Evolutionary conservation across 2,329 filamentous ascomycete species (phyloP).

Genomic region (Trichoderma guizhouense): DNA sequence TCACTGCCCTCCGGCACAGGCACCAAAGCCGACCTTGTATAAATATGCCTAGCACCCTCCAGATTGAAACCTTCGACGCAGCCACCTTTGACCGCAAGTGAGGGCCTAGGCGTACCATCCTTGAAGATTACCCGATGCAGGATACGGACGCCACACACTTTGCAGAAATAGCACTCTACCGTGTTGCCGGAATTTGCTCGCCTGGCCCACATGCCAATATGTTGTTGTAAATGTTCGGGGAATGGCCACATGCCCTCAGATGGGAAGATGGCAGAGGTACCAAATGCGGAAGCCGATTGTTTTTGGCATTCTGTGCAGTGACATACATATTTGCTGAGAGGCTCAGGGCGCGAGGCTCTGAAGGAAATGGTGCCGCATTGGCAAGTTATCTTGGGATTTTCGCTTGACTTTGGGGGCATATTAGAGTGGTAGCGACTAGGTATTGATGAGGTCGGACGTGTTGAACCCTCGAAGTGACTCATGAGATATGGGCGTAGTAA

Average conservation of each 20-base stretch:
- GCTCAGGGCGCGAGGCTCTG: background rate
- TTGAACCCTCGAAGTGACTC: background rate
- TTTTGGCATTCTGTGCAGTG: conserved; percentile 46
- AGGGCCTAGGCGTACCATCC: conserved; percentile 36
- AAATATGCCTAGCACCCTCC: conserved; percentile 43
- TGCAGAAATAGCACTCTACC: conserved; percentile 43
- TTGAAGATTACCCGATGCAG: conserved; percentile 28
- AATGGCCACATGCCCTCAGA: conserved; percentile 41
- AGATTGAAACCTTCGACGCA: conserved; percentile 41
- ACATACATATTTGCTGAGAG: conserved; percentile 27
- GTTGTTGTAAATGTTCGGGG: conserved; percentile 29
- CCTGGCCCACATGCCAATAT: conserved; percentile 38
- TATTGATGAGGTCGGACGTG: background rate
- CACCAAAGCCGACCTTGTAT: conserved; percentile 42
- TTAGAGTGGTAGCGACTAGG: background rate
- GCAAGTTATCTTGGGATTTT: background rate
- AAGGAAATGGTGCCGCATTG: background rate
- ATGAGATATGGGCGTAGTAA: background rate
- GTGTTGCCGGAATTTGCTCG: conserved; percentile 38
- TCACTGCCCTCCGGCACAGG: conserved; percentile 38
- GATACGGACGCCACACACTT: conserved; percentile 36
- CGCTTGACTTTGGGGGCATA: background rate
- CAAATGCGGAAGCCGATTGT: conserved; percentile 45
- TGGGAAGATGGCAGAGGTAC: conserved; percentile 43
- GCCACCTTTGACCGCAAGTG: conserved; percentile 46